Evolutionary conservation across 2,329 filamentous ascomycete genomes (phyloP), one percentile per base, ranked within the genome.

Genomic region (Aspergillus caelatus): DNA sequence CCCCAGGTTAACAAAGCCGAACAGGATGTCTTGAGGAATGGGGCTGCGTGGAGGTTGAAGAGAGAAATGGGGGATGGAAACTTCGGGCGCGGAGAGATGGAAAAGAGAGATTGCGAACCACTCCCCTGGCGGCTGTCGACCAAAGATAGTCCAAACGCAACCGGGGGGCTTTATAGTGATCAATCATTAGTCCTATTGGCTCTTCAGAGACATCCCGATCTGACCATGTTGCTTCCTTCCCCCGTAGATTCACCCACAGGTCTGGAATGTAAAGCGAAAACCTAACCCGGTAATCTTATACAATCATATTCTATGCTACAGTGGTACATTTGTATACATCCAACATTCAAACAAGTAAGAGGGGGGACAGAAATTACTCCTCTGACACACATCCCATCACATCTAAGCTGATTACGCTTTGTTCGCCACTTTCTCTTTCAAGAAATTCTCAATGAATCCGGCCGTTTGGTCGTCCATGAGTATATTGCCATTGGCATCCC

Each of bases 401-500:
- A 28, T 21, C 19, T 19, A 19, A 26, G n/a, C 34, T 26, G n/a
- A 57, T 64, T 64, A 57, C 50, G 63, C 61, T 64, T 67, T 68
- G 60, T 53, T 59, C 23, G 65, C 58, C 57, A 54, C 46, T 50
- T 70, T 68, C 61, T 68, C 62, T 60, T 70, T 67, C 72, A 80
- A 72, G 63, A 76, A 79, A 12, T 71, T 68, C 52, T 75, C 70
- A 62, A 80, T 79, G 65, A 80, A 80, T 30, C 68, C 62, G 46
- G 62, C 64, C 12, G 79, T 79, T 54, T 72, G 64, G 46, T 68
- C 52, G 50, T 75, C 70, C 67, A 80, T 71, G 60, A 71, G 71
- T 60, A 72, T 65, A 61, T 79, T 79, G 7, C 78, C 78, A 61
- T 78, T 71, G 55, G 76, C 73, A 62, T 80, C 78, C 60, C 73